Percentiles rank a stretch among this genome's conserved stretches.
These are phyloP conservation scores for Arthrobotrys entomopaga DNA, from an alignment of 2,329 filamentous ascomycete genomes.

Conservation along the genomic window DNA sequence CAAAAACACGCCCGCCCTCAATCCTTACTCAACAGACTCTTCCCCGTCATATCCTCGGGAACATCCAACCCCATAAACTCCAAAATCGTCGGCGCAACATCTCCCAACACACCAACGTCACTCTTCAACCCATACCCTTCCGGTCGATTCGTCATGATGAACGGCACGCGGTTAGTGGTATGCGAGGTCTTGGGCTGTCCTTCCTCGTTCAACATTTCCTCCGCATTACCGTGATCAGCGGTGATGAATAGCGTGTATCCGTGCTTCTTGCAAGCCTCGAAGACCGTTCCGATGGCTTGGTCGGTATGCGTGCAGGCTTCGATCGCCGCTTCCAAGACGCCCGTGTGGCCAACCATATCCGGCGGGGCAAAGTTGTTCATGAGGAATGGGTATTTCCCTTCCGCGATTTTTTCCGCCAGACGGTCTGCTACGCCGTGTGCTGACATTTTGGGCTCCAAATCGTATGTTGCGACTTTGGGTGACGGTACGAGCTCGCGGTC, in stretches of 20 bases:
- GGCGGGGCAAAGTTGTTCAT: conserved; percentile 99
- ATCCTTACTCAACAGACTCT: conserved; percentile 81
- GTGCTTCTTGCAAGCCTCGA: conserved; percentile 91
- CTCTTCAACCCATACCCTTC: conserved; percentile 85
- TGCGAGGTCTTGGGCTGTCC: conserved; percentile 98
- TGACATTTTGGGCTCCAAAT: conserved; percentile 94
- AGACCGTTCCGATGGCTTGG: conserved; percentile 90
- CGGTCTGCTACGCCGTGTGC: conserved; percentile 89
- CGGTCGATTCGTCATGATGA: conserved; percentile 97
- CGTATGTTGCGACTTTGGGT: conserved; percentile 95
- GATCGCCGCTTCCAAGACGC: conserved; percentile 94
- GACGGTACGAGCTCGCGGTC: conserved; percentile 92
- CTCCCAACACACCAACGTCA: conserved; percentile 84
- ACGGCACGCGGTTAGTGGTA: conserved; percentile 96
- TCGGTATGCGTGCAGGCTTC: conserved; percentile 86
- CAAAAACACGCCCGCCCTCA: conserved; percentile 60
- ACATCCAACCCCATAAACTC: conserved; percentile 89
- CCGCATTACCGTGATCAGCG: conserved; percentile 95
- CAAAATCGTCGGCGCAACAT: conserved; percentile 94
- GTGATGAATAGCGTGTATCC: conserved; percentile 96
- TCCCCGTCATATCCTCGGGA: conserved; percentile 90
- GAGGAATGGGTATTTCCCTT: conserved; percentile 90
- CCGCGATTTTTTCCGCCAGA: conserved; percentile 83
- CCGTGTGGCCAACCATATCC: conserved; percentile 99
- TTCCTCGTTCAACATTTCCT: conserved; percentile 98